Conservation (phyloP, 495 filamentous ascomycete genomes). For the Pseudomonodictys pantanalensis region DNA sequence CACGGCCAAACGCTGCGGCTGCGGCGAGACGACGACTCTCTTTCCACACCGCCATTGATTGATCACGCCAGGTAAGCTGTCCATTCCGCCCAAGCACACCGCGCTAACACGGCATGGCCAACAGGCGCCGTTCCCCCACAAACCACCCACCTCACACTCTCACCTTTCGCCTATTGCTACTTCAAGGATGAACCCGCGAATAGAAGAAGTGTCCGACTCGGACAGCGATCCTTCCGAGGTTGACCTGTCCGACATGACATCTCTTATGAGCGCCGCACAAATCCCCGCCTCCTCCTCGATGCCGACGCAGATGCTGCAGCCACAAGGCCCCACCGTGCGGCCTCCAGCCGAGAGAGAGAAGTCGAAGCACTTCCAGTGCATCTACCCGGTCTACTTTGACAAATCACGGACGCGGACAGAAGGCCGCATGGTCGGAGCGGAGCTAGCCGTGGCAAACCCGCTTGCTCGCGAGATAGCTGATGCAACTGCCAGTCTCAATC, state of each 20-base stretch:
- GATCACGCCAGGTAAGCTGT: no score
- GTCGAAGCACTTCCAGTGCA: slow-evolving; percentile 76
- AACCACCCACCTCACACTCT: background rate
- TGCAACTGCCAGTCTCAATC: slow-evolving; percentile 68
- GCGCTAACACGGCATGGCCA: no score
- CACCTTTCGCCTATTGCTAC: no score
- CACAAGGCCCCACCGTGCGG: slow-evolving; percentile 33
- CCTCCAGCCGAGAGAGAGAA: slow-evolving; percentile 48
- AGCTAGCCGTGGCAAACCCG: slow-evolving; percentile 77
- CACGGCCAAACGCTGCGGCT: no score
- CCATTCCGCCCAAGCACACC: no score
- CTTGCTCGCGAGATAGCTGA: slow-evolving; percentile 86
- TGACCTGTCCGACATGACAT: slow-evolving; percentile 58
- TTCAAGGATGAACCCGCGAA: slow-evolving; percentile 70
- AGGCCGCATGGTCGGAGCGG: slow-evolving; percentile 70
- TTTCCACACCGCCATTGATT: no score
- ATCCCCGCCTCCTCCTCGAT: slow-evolving; percentile 35
- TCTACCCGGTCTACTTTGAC: slow-evolving; percentile 97
- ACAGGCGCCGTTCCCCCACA: background rate
- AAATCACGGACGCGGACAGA: slow-evolving; percentile 65
- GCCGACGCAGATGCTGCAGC: slow-evolving; percentile 34
- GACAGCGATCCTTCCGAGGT: slow-evolving; percentile 63
- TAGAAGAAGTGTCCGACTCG: slow-evolving; percentile 86
- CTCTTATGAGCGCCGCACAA: slow-evolving; percentile 44
- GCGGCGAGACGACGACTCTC: no score